phyloP scores from a whole-genome alignment of 2,329 filamentous ascomycete genomes.

The Xylariaceae sp. region DNA sequence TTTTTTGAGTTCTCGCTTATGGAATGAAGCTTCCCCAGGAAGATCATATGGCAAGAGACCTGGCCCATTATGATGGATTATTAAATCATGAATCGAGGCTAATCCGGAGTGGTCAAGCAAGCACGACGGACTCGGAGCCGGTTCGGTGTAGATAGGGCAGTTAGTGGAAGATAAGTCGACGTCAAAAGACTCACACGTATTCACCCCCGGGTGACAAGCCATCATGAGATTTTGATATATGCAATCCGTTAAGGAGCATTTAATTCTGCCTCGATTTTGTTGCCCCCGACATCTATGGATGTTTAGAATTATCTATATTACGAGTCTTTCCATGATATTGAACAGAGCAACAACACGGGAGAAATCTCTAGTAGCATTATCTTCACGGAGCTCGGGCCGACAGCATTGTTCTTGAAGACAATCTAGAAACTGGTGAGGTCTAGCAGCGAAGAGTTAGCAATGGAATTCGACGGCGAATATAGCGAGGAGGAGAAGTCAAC shows the following conservation, averaged over 20 bases:
- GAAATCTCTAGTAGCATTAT: neutral
- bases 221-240: neutral
- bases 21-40: neutral
- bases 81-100: neutral
- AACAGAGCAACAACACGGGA: neutral
- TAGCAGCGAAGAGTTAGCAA: slow-evolving; percentile 13
- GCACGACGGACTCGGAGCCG: neutral
- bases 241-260: neutral
- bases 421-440: slow-evolving; percentile 31
- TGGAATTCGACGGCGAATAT: neutral
- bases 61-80: neutral
- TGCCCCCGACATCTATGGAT: neutral
- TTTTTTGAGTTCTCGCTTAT: slow-evolving; percentile 55
- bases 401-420: neutral
- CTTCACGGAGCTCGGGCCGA: too few relatives aligned
- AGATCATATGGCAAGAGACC: neutral
- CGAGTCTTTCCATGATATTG: neutral
- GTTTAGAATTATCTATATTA: slow-evolving; percentile 2
- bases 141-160: neutral
- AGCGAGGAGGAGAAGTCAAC: slow-evolving; percentile 30
- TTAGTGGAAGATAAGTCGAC: neutral
- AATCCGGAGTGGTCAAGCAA: neutral
- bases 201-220: neutral
- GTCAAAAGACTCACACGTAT: neutral
- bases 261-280: neutral